Percentiles rank a stretch among this genome's conserved stretches.
Conservation (phyloP, 2,329 filamentous ascomycete species). For the Aspergillus sp. region DNA sequence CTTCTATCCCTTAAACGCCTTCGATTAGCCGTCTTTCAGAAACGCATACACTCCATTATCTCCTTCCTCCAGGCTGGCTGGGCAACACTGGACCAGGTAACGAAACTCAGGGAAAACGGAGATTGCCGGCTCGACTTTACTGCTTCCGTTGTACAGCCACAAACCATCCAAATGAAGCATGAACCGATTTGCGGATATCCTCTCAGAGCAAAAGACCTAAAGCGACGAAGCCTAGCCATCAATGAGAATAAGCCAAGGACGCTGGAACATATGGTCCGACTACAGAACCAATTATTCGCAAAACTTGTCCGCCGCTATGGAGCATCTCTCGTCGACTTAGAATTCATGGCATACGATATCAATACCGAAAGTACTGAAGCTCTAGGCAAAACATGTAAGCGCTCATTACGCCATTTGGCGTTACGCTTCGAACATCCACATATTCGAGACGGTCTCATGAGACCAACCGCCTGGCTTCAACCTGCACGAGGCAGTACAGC, state of each 20-base stretch:
- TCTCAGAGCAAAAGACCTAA: slow-evolving; percentile 1
- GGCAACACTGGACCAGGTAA: slow-evolving; percentile 15
- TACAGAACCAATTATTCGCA: slow-evolving; percentile 21
- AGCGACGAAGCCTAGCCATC: not conserved
- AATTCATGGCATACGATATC: slow-evolving; percentile 28
- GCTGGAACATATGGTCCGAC: slow-evolving; percentile 14
- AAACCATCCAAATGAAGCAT: not conserved
- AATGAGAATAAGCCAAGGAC: slow-evolving; percentile 3
- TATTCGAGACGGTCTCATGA: slow-evolving; percentile 25
- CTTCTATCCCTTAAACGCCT: slow-evolving; percentile 22
- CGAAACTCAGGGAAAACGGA: not conserved
- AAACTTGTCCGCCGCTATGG: slow-evolving; percentile 21
- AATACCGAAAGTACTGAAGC: slow-evolving; percentile 22
- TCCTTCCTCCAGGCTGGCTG: slow-evolving; percentile 24
- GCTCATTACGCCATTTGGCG: slow-evolving; percentile 24
- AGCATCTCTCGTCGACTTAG: slow-evolving; percentile 20
- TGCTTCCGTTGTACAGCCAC: slow-evolving; percentile 12
- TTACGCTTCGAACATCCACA: slow-evolving; percentile 32
- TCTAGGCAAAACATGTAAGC: slow-evolving; percentile 15
- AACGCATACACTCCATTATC: slow-evolving; percentile 25
- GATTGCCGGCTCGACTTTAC: slow-evolving; percentile 6
- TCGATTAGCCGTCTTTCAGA: slow-evolving; percentile 29
- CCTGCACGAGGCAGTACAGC: slow-evolving; percentile 20
- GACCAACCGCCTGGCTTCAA: slow-evolving; percentile 23
- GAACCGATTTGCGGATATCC: not conserved